phyloP scores from a whole-genome alignment of 106 monocot species.

The Allium cepa region DNA sequence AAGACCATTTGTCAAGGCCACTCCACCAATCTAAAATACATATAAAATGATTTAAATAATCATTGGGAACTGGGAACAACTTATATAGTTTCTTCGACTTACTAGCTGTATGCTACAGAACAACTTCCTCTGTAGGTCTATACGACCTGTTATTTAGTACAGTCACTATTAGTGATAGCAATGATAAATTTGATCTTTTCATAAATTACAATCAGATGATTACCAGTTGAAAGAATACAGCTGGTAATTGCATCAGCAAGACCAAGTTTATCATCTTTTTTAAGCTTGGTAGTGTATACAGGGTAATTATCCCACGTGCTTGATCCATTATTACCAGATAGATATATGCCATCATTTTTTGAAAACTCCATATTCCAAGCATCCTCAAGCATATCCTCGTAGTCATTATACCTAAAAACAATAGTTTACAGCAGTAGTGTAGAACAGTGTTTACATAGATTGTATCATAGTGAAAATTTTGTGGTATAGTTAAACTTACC shows the following conservation, averaged over 20 bases:
- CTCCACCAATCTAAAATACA: conserved; percentile 76
- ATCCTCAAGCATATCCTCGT: conserved; percentile 97
- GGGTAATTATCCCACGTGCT: conserved; percentile 68
- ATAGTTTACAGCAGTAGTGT: neutral
- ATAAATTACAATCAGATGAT: neutral
- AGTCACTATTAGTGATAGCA: neutral
- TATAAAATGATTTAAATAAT: neutral
- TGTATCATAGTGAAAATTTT: no score
- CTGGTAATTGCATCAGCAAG: conserved; percentile 89
- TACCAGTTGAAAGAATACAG: conserved; percentile 97
- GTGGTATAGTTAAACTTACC: conserved; percentile 29
- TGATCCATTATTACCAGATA: conserved; percentile 42
- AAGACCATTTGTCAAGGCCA: conserved; percentile 67
- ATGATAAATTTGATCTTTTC: neutral
- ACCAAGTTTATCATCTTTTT: conserved; percentile 75
- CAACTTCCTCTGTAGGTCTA: conserved; percentile 92
- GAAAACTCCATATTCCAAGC: conserved; percentile 60
- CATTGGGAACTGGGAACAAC: neutral
- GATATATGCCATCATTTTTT: conserved; percentile 57
- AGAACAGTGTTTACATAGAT: no score
- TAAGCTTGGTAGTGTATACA: conserved; percentile 43
- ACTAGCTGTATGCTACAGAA: conserved; percentile 98
- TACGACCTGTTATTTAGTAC: conserved; percentile 51
- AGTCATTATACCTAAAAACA: conserved; percentile 71
- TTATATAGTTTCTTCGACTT: conserved; percentile 12